Conservation (phyloP, 176 grass and related monocot genomes). For the Hordeum marinum region DNA sequence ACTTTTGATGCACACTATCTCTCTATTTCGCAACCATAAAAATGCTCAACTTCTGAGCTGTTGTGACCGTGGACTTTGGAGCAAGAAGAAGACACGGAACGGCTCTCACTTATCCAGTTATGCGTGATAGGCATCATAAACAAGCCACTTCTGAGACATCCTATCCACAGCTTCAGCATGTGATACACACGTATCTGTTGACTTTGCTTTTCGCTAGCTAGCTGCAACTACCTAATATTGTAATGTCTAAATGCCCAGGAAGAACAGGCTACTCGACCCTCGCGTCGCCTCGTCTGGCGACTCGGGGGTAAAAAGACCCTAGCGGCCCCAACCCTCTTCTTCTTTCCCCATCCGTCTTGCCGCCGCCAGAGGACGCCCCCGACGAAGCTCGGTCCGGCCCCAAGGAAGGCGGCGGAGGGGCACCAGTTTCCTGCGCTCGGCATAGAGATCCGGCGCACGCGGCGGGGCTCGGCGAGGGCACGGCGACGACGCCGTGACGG, state of each 20-base stretch:
- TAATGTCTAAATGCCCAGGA: too few relatives aligned
- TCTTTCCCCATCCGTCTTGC: too few relatives aligned
- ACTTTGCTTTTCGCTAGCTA: not conserved
- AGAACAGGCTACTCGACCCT: too few relatives aligned
- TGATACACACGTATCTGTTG: not conserved
- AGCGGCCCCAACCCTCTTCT: too few relatives aligned
- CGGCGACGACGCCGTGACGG: too few relatives aligned
- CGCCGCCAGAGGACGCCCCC: too few relatives aligned
- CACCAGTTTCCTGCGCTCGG: too few relatives aligned
- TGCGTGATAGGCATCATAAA: not conserved
- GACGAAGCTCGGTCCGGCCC: too few relatives aligned
- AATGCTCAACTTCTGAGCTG: not conserved
- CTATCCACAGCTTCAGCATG: too few relatives aligned
- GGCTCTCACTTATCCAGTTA: not conserved
- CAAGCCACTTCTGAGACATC: not conserved
- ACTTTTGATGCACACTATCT: not conserved
- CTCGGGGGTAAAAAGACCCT: too few relatives aligned
- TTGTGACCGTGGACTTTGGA: not conserved
- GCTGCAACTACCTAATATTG: not conserved
- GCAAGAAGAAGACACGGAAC: not conserved
- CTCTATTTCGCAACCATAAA: not conserved
- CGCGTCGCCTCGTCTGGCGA: too few relatives aligned
- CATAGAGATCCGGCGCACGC: fast-evolving
- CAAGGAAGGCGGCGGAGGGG: too few relatives aligned
- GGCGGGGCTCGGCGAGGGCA: fast-evolving